Evolutionary conservation across 345 rosid genomes (phyloP), one percentile per base, ranked within the genome.

Genomic region (Salix koriyanagi): DNA sequence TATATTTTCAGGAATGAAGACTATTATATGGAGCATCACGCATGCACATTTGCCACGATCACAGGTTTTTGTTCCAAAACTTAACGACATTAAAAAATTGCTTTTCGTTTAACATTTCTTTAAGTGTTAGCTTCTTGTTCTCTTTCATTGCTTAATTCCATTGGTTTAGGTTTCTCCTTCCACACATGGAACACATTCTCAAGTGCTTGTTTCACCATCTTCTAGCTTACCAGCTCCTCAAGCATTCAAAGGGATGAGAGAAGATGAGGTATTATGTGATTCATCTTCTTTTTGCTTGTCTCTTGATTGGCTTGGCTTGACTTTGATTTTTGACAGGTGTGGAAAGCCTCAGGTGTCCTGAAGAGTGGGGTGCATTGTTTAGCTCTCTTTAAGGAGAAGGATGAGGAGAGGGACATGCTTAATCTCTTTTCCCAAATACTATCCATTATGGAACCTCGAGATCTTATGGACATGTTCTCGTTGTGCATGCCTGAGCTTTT

Each of bases 391-490:
- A 93, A 93, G 90, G 99, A 96, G 78, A 93, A 93, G 86, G 99
- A 96, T 26, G 99, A 96, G 85, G 99, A 93, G 84, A 93, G 87
- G 75, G 99, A 96, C 69, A 96, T 96, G 95, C 89, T 92, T 71
- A 86, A 87, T 66, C 92, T 88, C 64, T 93, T 92, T 79, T 93
- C 98, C 80, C 97, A 92, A 83, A 93, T 93, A 86, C 87, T 96
- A 83, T 90, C 89, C 68, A 92, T 96, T 69, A 91, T 96, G 99
- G 99, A 96, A 85, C 95, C 98, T 67, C 94, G 97, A 78, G 95
- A 96, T 89, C 93, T 93, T 36, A 92, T 93, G 99, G 98, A 96
- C 85, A 92, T 96, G 97, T 96, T 96, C 83, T 92, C 99, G 5
- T 84, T 96, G 86, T 96, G 99, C 75, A 89, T 96, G 97, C 95